Conservation (phyloP, 768 basidiomycete genomes). For the Hypholoma sublateritium region DNA sequence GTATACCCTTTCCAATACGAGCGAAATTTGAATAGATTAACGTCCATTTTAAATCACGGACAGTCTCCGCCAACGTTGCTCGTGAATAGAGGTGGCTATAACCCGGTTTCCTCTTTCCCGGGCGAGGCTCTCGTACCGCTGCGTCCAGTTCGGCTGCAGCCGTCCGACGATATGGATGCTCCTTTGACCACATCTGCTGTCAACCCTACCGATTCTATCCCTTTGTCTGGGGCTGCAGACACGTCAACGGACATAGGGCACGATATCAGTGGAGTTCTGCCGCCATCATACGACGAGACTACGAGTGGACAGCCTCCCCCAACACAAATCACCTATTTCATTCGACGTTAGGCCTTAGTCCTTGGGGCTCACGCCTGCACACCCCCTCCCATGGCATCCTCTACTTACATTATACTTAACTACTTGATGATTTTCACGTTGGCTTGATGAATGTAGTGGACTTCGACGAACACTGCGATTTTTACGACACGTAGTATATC, state of each 20-base stretch:
- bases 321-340: neutral
- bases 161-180: too few species aligned
- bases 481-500: too few species aligned
- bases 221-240: neutral
- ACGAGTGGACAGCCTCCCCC: conserved; percentile 2
- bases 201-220: neutral
- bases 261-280: neutral
- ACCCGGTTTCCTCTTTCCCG: too few species aligned
- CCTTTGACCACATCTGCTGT: too few species aligned
- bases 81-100: neutral
- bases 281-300: conserved; percentile 15
- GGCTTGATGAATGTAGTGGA: too few species aligned
- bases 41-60: neutral
- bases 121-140: too few species aligned
- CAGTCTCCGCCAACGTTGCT: neutral
- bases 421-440: too few species aligned
- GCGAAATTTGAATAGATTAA: neutral
- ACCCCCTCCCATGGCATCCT: too few species aligned
- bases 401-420: too few species aligned
- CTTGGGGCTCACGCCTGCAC: too few species aligned
- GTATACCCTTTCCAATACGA: conserved; percentile 2
- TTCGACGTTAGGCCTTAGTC: neutral
- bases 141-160: too few species aligned
- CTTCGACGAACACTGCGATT: too few species aligned
- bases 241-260: neutral